Evolutionary conservation across 176 grass and related monocot genomes (phyloP), one percentile per base, ranked within the genome.

Genomic region (Oryza longistaminata): DNA sequence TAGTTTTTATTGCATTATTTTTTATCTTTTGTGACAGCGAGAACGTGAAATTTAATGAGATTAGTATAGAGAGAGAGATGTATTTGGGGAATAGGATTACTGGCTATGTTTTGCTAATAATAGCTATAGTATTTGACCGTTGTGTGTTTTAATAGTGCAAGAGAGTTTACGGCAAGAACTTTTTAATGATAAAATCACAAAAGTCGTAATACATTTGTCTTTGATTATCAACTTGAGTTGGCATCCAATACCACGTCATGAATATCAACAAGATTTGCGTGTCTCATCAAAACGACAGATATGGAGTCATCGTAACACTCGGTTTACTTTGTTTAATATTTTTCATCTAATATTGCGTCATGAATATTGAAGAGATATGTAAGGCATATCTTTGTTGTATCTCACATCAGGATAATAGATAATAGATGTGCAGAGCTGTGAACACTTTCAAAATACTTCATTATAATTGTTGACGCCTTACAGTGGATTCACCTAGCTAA

Each of bases 401-500:
- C 39, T 7, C 10, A 25, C 22, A 14, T 7, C 11, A 5, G 21
- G 43, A 24, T 44, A 35, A 11, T 0, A 70, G 43, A 24, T 44
- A 35, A 11, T 0, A 70, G 3, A 70, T 9, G 0, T 70, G 11
- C 9, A 0, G 3, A 1, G 7, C 39, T 40, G 8, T 7, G 2
- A 5, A 25, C 60, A 12, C 19, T 6, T 12, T 60, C n/a, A 61
- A 40, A 34, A 11, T 60, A 39, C 17, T 61, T 76, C 60, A 61
- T 77, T 3, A 6, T 40, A 24, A 14, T 61, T n/a, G 21, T 14
- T 37, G 29, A 22, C 5, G 0, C 2, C 2, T 60, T 21, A 1
- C 0, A 4, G 3, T 0, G 0, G 9, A 0, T 60, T 0, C 10
- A 22, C 1, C 3, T 72, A 31, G 29, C 29, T 31, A 8, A 3